phyloP scores from a whole-genome alignment of 768 basidiomycete species.

The Lepiota subincarnata region DNA sequence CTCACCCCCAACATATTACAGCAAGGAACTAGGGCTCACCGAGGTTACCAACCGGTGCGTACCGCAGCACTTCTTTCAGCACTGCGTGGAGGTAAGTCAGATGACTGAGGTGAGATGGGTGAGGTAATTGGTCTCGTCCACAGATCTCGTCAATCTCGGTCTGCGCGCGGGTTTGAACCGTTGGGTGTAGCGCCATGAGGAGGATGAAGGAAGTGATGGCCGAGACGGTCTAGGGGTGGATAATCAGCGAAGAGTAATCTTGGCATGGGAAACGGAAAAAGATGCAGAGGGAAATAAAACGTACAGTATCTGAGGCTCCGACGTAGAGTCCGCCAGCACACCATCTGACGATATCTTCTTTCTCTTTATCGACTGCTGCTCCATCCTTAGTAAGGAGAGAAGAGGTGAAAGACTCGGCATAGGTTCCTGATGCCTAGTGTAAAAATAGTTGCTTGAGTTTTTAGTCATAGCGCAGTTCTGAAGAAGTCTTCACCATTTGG shows the following conservation, averaged over 20 bases:
- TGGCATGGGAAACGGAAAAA: neutral
- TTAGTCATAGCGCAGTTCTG: neutral
- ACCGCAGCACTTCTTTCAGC: conserved; percentile 37
- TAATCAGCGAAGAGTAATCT: too few species aligned
- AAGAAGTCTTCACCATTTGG: conserved; percentile 30
- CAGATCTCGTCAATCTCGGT: conserved; percentile 35
- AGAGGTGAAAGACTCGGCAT: conserved; percentile 42
- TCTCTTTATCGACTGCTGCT: conserved; percentile 21
- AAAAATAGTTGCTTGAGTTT: neutral
- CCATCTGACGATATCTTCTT: conserved; percentile 46
- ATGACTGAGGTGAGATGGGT: conserved; percentile 24
- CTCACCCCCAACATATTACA: neutral
- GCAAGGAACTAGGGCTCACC: conserved; percentile 22
- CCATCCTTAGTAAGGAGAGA: conserved; percentile 27
- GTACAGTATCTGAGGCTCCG: conserved; percentile 42
- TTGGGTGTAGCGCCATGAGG: conserved; percentile 44
- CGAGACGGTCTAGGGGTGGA: conserved; percentile 38
- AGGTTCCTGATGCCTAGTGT: conserved; percentile 26
- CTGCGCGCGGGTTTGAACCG: conserved; percentile 35
- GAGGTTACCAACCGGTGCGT: conserved; percentile 36
- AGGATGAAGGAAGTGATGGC: conserved; percentile 42
- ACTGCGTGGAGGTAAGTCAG: conserved; percentile 32
- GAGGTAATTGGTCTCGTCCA: conserved; percentile 28
- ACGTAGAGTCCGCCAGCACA: conserved; percentile 48
- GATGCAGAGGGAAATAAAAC: conserved; percentile 15